Conservation (phyloP, 2,329 filamentous ascomycete species). For the Aspergillus arachidicola region DNA sequence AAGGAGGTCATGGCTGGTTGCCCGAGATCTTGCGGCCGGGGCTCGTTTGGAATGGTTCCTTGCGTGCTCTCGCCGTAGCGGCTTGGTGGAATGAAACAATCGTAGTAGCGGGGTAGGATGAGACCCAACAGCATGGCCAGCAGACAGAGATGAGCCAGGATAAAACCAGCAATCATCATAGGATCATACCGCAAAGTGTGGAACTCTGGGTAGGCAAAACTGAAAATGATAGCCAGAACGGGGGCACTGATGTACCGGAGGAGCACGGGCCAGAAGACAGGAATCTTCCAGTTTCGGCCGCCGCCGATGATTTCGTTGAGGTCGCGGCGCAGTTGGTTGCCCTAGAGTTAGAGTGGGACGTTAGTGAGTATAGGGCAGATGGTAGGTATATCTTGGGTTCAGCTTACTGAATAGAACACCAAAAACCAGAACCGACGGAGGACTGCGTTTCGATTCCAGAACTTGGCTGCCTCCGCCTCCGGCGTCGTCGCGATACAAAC, state of each 20-base stretch:
- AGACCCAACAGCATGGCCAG: constrained; percentile 53
- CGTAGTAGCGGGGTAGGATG: constrained; percentile 57
- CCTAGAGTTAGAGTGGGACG: constrained; percentile 35
- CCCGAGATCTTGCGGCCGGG: not conserved
- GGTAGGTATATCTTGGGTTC: not conserved
- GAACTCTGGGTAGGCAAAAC: constrained; percentile 56
- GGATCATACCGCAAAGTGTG: constrained; percentile 53
- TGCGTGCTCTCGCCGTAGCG: constrained; percentile 49
- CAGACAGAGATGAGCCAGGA: constrained; percentile 51
- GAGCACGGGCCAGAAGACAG: constrained; percentile 54
- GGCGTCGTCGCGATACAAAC: constrained; percentile 41
- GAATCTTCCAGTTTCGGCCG: constrained; percentile 61
- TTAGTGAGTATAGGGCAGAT: constrained; percentile 2
- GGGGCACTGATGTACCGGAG: constrained; percentile 55
- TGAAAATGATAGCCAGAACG: constrained; percentile 55
- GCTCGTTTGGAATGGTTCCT: not conserved
- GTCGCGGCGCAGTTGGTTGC: constrained; percentile 59
- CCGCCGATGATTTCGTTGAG: constrained; percentile 57
- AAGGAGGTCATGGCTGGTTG: not conserved
- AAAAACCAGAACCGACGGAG: constrained; percentile 55
- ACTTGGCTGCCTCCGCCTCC: constrained; percentile 42
- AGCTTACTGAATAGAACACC: constrained; percentile 59
- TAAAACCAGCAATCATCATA: constrained; percentile 55
- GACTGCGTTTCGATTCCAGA: constrained; percentile 46
- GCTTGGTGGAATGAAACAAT: constrained; percentile 53